phyloP scores from a whole-genome alignment of 2,329 filamentous ascomycete genomes.

The Paracorniculantispora psalliotae region DNA sequence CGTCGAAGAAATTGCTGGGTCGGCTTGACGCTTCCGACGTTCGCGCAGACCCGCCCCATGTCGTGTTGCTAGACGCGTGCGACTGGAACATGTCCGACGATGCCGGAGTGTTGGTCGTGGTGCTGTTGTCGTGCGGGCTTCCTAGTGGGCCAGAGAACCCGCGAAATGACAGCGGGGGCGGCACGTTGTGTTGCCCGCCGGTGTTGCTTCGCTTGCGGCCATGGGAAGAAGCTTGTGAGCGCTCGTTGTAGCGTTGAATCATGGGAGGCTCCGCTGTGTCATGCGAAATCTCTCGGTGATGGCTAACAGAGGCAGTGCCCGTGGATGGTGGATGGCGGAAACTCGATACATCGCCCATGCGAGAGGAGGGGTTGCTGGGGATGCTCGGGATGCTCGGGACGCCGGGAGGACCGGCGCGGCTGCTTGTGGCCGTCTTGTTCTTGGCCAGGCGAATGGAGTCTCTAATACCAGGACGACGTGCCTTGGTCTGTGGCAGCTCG shows the following conservation, averaged over 20 bases:
- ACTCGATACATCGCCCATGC: slow-evolving; percentile 31
- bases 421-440: slow-evolving; percentile 45
- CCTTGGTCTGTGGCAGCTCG: slow-evolving; percentile 43
- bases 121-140: slow-evolving; percentile 45
- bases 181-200: slow-evolving; percentile 57
- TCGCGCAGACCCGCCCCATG: slow-evolving; percentile 45
- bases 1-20: slow-evolving; percentile 70
- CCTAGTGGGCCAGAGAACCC: slow-evolving; percentile 63
- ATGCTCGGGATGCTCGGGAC: slow-evolving; percentile 44
- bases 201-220: slow-evolving; percentile 87
- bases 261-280: slow-evolving; percentile 67
- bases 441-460: slow-evolving; percentile 91
- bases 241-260: slow-evolving; percentile 64
- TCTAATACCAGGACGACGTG: slow-evolving; percentile 58
- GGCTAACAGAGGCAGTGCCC: slow-evolving; percentile 29
- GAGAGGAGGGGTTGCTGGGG: slow-evolving; percentile 32
- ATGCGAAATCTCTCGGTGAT: slow-evolving; percentile 44
- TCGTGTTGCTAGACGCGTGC: slow-evolving; percentile 40
- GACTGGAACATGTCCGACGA: slow-evolving; percentile 59
- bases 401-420: slow-evolving; percentile 45
- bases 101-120: slow-evolving; percentile 52
- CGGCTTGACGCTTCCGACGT: slow-evolving; percentile 52
- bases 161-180: slow-evolving; percentile 67
- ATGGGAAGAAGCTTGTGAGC: slow-evolving; percentile 49
- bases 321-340: slow-evolving; percentile 38